Percentiles rank a stretch among this genome's conserved stretches.
phyloP scores from a whole-genome alignment of 2,329 filamentous ascomycete genomes.

The Ilyonectria mors-panacis region DNA sequence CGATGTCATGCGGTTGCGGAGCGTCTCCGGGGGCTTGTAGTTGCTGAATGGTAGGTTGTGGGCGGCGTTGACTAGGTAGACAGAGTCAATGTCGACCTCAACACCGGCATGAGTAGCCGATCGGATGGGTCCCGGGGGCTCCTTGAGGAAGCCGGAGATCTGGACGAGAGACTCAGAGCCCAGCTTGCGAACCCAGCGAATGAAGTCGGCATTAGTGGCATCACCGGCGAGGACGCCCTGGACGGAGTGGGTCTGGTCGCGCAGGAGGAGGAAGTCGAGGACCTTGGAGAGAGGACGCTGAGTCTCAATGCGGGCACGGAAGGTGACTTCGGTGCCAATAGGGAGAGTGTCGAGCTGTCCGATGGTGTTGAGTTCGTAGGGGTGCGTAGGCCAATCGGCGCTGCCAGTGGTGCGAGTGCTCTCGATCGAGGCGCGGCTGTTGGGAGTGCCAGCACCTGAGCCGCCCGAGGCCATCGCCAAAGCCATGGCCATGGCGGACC shows the following conservation, averaged over 20 bases:
- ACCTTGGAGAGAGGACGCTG: conserved; percentile 86
- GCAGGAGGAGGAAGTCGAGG: conserved; percentile 87
- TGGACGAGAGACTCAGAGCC: conserved; percentile 84
- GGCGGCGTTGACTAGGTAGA: conserved; percentile 67
- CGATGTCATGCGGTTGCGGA: conserved; percentile 80
- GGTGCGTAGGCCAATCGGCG: conserved; percentile 57
- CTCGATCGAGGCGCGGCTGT: conserved; percentile 52
- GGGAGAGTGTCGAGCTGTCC: conserved; percentile 55
- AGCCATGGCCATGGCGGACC: conserved; percentile 28
- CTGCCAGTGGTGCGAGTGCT: conserved; percentile 55
- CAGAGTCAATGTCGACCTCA: conserved; percentile 77
- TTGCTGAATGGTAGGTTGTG: conserved; percentile 66
- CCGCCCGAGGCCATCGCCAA: conserved; percentile 10
- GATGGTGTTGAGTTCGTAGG: conserved; percentile 58
- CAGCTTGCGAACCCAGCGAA: conserved; percentile 90
- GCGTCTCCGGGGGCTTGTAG: conserved; percentile 75
- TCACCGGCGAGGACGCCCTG: conserved; percentile 80
- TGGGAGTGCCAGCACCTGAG: conserved; percentile 23
- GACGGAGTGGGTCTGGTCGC: conserved; percentile 86
- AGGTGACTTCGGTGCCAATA: conserved; percentile 58
- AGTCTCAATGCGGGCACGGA: conserved; percentile 66
- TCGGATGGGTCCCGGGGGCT: conserved; percentile 80
- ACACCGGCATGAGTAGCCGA: conserved; percentile 82
- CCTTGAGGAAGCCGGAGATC: conserved; percentile 80
- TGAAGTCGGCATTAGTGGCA: conserved; percentile 73